These are phyloP conservation scores for Clohesyomyces aquaticus DNA, from an alignment of 495 filamentous ascomycete species.

Conservation along the genomic window DNA sequence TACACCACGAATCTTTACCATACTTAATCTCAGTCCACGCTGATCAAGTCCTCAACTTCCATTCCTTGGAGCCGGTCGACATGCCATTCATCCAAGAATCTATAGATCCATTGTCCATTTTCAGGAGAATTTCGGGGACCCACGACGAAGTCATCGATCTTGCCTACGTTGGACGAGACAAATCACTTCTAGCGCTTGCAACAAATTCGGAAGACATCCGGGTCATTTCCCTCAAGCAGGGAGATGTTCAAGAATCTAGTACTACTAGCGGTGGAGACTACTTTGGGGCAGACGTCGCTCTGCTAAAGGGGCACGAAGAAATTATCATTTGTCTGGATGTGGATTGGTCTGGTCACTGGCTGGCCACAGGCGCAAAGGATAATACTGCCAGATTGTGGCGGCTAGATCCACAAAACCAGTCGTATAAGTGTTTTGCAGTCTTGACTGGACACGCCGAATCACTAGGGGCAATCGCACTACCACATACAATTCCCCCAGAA, in stretches of 20 bases:
- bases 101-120: slow-evolving; percentile 54
- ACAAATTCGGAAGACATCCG: slow-evolving; percentile 95
- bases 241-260: not conserved
- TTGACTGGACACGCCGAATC: slow-evolving; percentile 94
- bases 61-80: slow-evolving; percentile 55
- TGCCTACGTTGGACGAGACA: slow-evolving; percentile 76
- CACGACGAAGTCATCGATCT: slow-evolving; percentile 97
- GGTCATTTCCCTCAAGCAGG: slow-evolving; percentile 67
- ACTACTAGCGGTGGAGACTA: slow-evolving; percentile 49
- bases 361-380: slow-evolving; percentile 94
- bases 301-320: slow-evolving; percentile 87
- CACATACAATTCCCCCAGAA: slow-evolving; percentile 64
- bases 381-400: slow-evolving; percentile 92
- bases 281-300: slow-evolving; percentile 83
- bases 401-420: slow-evolving; percentile 73
- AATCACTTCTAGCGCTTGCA: slow-evolving; percentile 81
- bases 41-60: slow-evolving; percentile 81
- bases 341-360: slow-evolving; percentile 96
- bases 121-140: slow-evolving; percentile 85
- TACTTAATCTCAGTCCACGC: slow-evolving; percentile 83
- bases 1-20: slow-evolving; percentile 63
- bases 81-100: slow-evolving; percentile 48
- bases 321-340: slow-evolving; percentile 94
- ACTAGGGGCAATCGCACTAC: slow-evolving; percentile 86
- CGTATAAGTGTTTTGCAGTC: slow-evolving; percentile 76